A percentile compares a stretch with the other conserved stretches of the same genome.
These are phyloP conservation scores for Kodamaea ohmeri DNA, from an alignment of 1,139 yeast genomes.

Conservation along the genomic window DNA sequence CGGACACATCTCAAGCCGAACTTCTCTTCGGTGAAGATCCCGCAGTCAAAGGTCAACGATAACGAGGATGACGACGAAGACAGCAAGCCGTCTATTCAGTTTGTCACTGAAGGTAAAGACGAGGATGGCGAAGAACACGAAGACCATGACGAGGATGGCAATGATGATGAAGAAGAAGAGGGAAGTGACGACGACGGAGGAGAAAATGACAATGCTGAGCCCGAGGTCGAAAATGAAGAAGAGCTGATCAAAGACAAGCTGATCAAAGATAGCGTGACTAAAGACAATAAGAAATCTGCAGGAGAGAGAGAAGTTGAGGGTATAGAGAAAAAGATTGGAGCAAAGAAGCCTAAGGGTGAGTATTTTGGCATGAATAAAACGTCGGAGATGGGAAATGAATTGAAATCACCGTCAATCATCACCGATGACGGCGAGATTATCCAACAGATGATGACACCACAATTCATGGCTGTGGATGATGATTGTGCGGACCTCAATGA, in stretches of 20 bases:
- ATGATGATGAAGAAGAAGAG: constrained; percentile 15
- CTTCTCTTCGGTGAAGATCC: constrained; percentile 76
- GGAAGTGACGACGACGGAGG: constrained; percentile 11
- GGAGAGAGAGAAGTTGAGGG: too few species aligned
- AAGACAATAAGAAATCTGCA: too few species aligned
- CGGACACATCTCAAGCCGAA: constrained; percentile 55
- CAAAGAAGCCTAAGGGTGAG: neutral
- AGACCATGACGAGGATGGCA: constrained; percentile 14
- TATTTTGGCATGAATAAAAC: constrained; percentile 3
- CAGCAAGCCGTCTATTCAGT: constrained; percentile 30
- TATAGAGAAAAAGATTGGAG: constrained; percentile 1
- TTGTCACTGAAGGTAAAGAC: constrained; percentile 20
- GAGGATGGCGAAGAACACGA: constrained; percentile 16
- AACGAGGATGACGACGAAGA: constrained; percentile 54
- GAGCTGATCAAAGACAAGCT: neutral
- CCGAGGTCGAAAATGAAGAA: constrained; percentile 1
- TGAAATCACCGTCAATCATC: constrained; percentile 33
- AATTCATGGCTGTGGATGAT: constrained; percentile 31
- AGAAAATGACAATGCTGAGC: constrained; percentile 1
- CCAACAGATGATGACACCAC: constrained; percentile 37
- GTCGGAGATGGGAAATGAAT: constrained; percentile 6
- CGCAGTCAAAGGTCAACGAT: constrained; percentile 66
- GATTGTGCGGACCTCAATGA: constrained; percentile 9
- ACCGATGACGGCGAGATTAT: constrained; percentile 40
- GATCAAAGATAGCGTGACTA: neutral